These are phyloP conservation scores for Coccomyxa subellipsoidea DNA, from an alignment of 163 green algal genomes.

Conservation along the genomic window DNA sequence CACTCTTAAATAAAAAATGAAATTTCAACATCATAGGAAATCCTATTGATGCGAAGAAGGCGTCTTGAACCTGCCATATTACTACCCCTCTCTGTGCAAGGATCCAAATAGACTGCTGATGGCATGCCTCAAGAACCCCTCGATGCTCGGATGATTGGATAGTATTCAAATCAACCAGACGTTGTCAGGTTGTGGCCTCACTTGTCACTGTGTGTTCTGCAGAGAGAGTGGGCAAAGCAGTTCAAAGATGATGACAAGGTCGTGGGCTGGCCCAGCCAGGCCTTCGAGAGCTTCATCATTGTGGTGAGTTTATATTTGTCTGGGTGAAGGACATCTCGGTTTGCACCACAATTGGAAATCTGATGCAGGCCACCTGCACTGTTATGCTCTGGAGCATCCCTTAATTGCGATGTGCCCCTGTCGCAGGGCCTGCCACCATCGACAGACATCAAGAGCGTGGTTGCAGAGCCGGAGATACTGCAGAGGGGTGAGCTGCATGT, in stretches of 20 bases:
- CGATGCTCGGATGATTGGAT: no score
- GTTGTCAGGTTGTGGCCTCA: no score
- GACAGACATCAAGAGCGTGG: constrained; percentile 33
- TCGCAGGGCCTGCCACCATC: constrained; percentile 41
- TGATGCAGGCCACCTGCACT: no score
- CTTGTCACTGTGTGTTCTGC: constrained; percentile 3
- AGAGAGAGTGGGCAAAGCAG: constrained; percentile 55
- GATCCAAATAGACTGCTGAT: background rate
- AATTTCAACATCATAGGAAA: no score
- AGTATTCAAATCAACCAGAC: no score
- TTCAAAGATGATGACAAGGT: constrained; percentile 28
- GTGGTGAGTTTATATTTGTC: constrained; percentile 30
- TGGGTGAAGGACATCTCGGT: background rate
- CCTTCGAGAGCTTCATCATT: constrained; percentile 58
- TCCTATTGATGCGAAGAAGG: background rate
- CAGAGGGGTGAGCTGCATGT: constrained; percentile 18
- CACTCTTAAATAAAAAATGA: no score
- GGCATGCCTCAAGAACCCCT: no score
- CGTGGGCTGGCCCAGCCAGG: constrained; percentile 43
- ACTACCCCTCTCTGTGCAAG: background rate
- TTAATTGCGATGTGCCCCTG: no score
- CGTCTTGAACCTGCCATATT: background rate
- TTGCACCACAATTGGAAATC: no score
- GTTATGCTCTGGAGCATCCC: no score
- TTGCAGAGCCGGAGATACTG: constrained; percentile 27